These are phyloP conservation scores for Taiozyma onychis DNA, from an alignment of 1,139 yeast species.

Conservation along the genomic window DNA sequence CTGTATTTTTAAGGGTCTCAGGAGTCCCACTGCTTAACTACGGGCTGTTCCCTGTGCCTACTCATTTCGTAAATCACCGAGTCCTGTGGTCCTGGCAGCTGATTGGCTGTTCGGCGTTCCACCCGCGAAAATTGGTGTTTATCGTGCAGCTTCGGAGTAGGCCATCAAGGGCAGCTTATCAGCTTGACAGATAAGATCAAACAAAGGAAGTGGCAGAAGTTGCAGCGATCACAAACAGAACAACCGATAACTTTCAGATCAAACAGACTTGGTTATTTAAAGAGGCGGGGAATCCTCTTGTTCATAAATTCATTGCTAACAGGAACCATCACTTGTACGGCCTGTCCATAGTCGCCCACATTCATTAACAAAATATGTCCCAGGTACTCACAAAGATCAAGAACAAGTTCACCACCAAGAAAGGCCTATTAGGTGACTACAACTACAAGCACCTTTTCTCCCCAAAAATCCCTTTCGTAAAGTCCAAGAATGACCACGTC, in stretches of 20 bases:
- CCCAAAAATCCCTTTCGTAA: conserved; percentile 64
- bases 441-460: conserved; percentile 73
- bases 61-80: too few relatives aligned
- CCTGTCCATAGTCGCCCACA: too few relatives aligned
- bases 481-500: conserved; percentile 20
- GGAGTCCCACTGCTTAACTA: too few relatives aligned
- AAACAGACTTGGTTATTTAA: too few relatives aligned
- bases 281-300: background rate
- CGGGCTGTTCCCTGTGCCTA: too few relatives aligned
- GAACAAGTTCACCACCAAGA: conserved; percentile 54
- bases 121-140: background rate
- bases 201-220: background rate
- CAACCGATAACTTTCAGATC: too few relatives aligned
- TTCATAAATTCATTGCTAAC: too few relatives aligned
- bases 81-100: too few relatives aligned
- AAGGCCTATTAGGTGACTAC: conserved; percentile 78
- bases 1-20: too few relatives aligned
- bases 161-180: background rate
- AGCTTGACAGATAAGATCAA: background rate
- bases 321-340: too few relatives aligned
- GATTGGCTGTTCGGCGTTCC: too few relatives aligned
- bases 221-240: too few relatives aligned
- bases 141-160: background rate
- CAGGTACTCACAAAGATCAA: background rate
- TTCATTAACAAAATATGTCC: background rate